Conservation (phyloP, 2,329 filamentous ascomycete genomes). For the Madurella mycetomatis region DNA sequence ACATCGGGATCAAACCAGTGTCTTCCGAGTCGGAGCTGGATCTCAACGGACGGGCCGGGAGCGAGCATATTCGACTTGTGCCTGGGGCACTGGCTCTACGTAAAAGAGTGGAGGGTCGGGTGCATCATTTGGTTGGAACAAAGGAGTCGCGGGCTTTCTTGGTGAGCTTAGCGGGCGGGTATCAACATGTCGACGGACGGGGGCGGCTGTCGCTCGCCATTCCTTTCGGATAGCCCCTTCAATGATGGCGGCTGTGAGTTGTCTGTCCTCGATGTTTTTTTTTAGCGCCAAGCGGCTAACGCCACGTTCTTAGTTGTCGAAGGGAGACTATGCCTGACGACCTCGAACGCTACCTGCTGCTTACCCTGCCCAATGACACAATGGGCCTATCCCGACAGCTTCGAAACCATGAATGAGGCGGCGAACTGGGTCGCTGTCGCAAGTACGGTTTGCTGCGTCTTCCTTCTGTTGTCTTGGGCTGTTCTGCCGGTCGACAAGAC, state of each 20-base stretch:
- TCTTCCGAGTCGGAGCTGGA: neutral
- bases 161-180: neutral
- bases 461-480: conserved; percentile 75
- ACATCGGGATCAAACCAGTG: neutral
- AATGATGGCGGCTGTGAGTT: conserved; percentile 26
- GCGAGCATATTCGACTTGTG: neutral
- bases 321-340: conserved; percentile 50
- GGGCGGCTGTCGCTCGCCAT: conserved; percentile 20
- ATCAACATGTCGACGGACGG: conserved; percentile 11
- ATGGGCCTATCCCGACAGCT: conserved; percentile 64
- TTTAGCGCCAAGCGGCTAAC: conserved; percentile 12
- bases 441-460: conserved; percentile 65
- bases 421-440: conserved; percentile 82
- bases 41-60: neutral
- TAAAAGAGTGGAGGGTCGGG: neutral
- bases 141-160: neutral
- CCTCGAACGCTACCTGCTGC: conserved; percentile 62
- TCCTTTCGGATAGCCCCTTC: conserved; percentile 18
- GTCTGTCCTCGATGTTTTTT: neutral
- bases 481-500: conserved; percentile 84
- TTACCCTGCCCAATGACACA: conserved; percentile 84
- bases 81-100: neutral
- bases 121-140: neutral
- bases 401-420: conserved; percentile 54
- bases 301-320: conserved; percentile 46